These are phyloP conservation scores for Cladosporium sp. DNA, from an alignment of 2,329 filamentous ascomycete species.

Conservation along the genomic window DNA sequence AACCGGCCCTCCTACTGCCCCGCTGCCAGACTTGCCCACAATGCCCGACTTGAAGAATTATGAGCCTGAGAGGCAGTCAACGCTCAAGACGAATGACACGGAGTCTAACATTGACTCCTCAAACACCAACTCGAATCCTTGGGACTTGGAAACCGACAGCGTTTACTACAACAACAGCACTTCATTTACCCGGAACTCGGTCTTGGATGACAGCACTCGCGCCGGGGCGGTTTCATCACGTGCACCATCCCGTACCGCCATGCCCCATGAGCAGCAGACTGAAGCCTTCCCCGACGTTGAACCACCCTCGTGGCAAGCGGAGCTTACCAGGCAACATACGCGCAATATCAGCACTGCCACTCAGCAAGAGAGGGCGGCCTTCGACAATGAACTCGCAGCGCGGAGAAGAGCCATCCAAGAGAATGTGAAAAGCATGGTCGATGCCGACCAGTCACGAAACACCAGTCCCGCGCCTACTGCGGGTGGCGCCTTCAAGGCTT, in stretches of 20 bases:
- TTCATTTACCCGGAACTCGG: neutral
- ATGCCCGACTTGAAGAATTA: conserved; percentile 20
- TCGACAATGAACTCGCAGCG: conserved; percentile 67
- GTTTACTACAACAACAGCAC: conserved; percentile 23
- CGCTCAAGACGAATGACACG: conserved; percentile 14
- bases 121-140: conserved; percentile 51
- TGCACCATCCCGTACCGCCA: conserved; percentile 1
- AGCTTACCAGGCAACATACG: conserved; percentile 44
- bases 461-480: conserved; percentile 34
- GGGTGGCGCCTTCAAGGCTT: conserved; percentile 47
- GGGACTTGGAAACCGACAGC: conserved; percentile 49
- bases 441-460: conserved; percentile 49
- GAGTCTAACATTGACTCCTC: conserved; percentile 43
- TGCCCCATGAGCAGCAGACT: conserved; percentile 1
- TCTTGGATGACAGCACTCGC: neutral
- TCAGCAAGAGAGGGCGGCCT: conserved; percentile 61
- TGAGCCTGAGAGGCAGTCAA: conserved; percentile 15
- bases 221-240: conserved; percentile 1
- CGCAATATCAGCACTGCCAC: conserved; percentile 49
- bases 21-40: conserved; percentile 22
- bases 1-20: conserved; percentile 37
- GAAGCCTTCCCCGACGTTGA: conserved; percentile 18
- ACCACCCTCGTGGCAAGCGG: conserved; percentile 44
- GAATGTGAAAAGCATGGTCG: conserved; percentile 65
- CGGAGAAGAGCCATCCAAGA: conserved; percentile 69